Evolutionary conservation across 768 basidiomycete genomes (phyloP).

Genomic region (Serpula lacrymans): DNA sequence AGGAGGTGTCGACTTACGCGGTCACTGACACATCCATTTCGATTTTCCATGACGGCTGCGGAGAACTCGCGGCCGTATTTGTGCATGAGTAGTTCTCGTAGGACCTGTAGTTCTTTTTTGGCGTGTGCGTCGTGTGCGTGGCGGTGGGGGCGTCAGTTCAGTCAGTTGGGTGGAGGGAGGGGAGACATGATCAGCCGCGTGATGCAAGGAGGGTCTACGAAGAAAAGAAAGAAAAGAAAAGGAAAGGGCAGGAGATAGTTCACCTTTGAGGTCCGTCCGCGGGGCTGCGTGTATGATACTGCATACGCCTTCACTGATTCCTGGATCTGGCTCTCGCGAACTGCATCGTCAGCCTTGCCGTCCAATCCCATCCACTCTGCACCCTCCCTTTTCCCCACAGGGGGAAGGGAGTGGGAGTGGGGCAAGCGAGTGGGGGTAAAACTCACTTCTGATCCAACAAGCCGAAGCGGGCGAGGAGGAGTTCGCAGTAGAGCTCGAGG

Average conservation of each 20-base stretch:
- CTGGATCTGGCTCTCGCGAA: conserved; percentile 81
- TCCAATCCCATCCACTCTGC: not conserved
- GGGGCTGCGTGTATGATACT: conserved; percentile 90
- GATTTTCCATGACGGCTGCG: conserved; percentile 81
- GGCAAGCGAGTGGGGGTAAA: conserved; percentile 10
- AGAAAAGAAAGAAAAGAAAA: no score
- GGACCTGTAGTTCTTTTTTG: conserved; percentile 76
- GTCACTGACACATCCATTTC: conserved; percentile 73
- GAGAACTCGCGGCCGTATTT: conserved; percentile 94
- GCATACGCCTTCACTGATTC: conserved; percentile 81
- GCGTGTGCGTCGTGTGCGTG: not conserved
- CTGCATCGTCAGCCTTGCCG: conserved; percentile 41
- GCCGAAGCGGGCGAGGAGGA: conserved; percentile 89
- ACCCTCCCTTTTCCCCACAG: not conserved
- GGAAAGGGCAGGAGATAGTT: no score
- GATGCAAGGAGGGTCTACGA: no score
- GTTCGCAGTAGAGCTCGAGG: conserved; percentile 91
- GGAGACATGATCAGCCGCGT: no score
- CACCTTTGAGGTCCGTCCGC: conserved; percentile 87
- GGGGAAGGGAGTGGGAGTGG: no score
- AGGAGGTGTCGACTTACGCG: no score
- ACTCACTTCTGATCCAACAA: conserved; percentile 85
- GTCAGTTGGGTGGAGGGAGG: no score
- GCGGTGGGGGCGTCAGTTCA: no score
- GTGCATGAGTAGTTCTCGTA: conserved; percentile 93